Base-by-base conservation (phyloP, 371 early-diverging fungal genomes). In the Saksenaea oblongispora region DNA sequence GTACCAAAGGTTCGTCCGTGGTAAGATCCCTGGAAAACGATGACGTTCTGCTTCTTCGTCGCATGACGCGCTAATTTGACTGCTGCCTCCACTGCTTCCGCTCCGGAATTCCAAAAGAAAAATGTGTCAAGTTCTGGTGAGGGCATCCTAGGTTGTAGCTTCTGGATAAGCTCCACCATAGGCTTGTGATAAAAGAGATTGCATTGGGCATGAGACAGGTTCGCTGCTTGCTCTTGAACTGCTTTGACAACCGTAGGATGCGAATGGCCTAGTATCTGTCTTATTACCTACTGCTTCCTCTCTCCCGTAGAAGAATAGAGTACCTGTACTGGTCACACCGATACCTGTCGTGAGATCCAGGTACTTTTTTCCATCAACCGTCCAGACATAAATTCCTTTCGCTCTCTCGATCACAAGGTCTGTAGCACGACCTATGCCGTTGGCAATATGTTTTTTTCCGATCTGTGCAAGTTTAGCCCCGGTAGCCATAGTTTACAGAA, bases 231-330 rank as follows among this genome's bases (percentile, higher is more conserved):
- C 22, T 83, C 79, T 67, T 85, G 84, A 9, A 84, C 86, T 42
- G 86, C 86, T 66, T 83, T 83, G 15, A 86, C 86, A 55, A 86
- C 83, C n/a, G 70, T 82, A 53, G 86, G 86, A 55, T 86, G 75
- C 41, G 70, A 78, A 54, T 78, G 76, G 37, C 78, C 80, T 74
- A 70, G 17, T 31, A 17, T 15, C 9, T 27, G n/a, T 26, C 5
- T 3, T 26, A 27, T 31, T 31, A 22, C 24, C 17, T 18, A 22
- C 9, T 8, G 17, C 0, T 44, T 44, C 10, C 27, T 18, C 9
- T 8, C 51, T 47, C 22, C 22, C 1, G 7, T 5, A 18, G 9
- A 22, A 47, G 4, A 22, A 47, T 5, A 47, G n/a, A 17, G 69
- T 69, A 83, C 83, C 83, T 57, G 82, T 82, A 54, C 71, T 79